Base-by-base conservation (phyloP, 2,329 filamentous ascomycete species). In the Colletotrichum sp. region DNA sequence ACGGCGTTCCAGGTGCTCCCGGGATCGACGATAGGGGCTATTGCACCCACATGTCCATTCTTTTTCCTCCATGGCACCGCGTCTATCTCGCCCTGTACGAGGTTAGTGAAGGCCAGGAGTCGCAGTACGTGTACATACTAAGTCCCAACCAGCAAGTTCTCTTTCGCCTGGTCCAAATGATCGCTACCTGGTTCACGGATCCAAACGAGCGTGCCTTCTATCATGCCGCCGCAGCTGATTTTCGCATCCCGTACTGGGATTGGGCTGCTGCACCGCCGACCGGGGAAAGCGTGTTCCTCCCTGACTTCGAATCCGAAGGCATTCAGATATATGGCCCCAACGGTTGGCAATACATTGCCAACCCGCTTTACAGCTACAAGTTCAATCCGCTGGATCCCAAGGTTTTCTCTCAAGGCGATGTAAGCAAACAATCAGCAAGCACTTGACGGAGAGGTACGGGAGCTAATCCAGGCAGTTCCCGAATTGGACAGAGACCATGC, bases 21-120 rank as follows among this genome's bases (percentile, higher is more conserved):
- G 91, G 90, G 3, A 90, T 89, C 74, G 86, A 88, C 72, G 85
- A 87, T 52, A 87, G 89, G 18, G 95, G 95, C 66, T 98, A 96
- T 82, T 98, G 95, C 82, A 91, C 91, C 16, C 95, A 98, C 84
- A 90, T 89, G 28, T 94, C 94, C 2, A 91, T 93, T 55, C 86
- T 97, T 18, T 97, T 98, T 82, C 91, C 93, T 52, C 90, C 93
- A 52, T 98, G 95, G 95, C 95, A 98, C 87, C 91, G 95, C 66
- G 94, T 95, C 1, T 98, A 96, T 83, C 87, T 97, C 74, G 89
- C 88, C 34, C 82, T 92, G 67, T 91, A 90, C 73, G 90, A 92
- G 86, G 90, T 90, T 76, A 74, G 81, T 48, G 3, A 15, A 10
- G 9, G n/a, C 18, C 67, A 28, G 26, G 36, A 16, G 34, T 24